phyloP scores from a whole-genome alignment of 2,329 filamentous ascomycete genomes.

The Moelleriella libera region DNA sequence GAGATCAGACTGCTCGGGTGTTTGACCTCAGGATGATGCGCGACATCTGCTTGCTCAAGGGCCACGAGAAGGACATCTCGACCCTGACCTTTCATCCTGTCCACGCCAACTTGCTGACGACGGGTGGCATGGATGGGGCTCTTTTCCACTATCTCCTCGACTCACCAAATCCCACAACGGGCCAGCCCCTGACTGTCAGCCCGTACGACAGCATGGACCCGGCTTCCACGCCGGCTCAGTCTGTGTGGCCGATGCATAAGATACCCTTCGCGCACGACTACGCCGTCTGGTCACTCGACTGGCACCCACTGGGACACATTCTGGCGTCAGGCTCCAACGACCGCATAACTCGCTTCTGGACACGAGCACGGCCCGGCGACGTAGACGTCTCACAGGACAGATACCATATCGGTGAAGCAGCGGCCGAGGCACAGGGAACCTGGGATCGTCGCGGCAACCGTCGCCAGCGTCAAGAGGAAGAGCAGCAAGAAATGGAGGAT shows the following conservation, averaged over 20 bases:
- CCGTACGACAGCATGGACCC: conserved; percentile 80
- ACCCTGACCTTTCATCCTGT: conserved; percentile 89
- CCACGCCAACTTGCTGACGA: conserved; percentile 77
- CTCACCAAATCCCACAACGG: conserved; percentile 74
- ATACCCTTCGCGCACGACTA: conserved; percentile 83
- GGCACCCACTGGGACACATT: conserved; percentile 93
- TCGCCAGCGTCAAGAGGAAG: conserved; percentile 73
- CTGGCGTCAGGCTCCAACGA: conserved; percentile 93
- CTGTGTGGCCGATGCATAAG: conserved; percentile 84
- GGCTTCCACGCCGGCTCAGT: conserved; percentile 65
- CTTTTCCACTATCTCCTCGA: conserved; percentile 92
- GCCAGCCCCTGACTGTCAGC: conserved; percentile 56
- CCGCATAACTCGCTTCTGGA: conserved; percentile 94
- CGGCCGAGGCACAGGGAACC: conserved; percentile 88
- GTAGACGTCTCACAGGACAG: conserved; percentile 75
- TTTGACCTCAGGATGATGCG: conserved; percentile 98
- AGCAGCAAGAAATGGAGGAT: conserved; percentile 86
- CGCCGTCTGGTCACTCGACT: conserved; percentile 94
- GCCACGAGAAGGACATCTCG: conserved; percentile 92
- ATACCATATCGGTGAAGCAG: conserved; percentile 89
- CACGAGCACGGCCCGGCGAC: conserved; percentile 76
- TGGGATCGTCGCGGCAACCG: conserved; percentile 72
- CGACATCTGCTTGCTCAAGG: conserved; percentile 83
- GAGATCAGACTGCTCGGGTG: conserved; percentile 83
- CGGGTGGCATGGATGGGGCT: conserved; percentile 78